Percentiles rank a stretch among this genome's conserved stretches.
Conservation (phyloP, 441 rosid species). For the Aquilaria agallochum region DNA sequence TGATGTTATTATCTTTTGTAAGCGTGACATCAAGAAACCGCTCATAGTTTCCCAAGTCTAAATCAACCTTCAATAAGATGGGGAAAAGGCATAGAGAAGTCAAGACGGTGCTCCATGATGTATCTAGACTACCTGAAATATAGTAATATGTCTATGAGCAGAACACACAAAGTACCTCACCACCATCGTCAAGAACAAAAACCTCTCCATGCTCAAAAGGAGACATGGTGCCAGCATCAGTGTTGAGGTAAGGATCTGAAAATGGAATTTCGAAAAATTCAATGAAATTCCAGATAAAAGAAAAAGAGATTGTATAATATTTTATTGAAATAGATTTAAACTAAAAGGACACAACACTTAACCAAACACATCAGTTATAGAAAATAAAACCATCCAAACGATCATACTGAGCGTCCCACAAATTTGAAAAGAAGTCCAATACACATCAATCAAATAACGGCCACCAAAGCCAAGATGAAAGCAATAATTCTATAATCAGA, state of each 20-base stretch:
- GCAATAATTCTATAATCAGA: neutral
- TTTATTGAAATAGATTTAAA: neutral
- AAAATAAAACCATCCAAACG: neutral
- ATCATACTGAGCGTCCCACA: too few relatives aligned
- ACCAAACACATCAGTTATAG: neutral
- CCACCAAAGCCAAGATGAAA: neutral
- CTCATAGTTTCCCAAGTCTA: conserved; percentile 78
- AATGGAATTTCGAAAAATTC: neutral
- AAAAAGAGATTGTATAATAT: neutral
- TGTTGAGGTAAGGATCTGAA: conserved; percentile 70
- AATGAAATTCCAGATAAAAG: neutral
- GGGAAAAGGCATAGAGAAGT: neutral
- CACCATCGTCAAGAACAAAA: conserved; percentile 77
- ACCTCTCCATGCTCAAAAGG: conserved; percentile 84
- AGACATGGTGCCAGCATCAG: conserved; percentile 84
- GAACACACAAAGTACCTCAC: conserved; percentile 45
- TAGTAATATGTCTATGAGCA: neutral
- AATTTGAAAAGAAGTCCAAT: neutral
- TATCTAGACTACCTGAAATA: neutral
- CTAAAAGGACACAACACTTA: neutral
- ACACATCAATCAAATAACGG: neutral
- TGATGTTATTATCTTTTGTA: conserved; percentile 67
- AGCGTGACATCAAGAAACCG: conserved; percentile 70
- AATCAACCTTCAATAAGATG: conserved; percentile 42
- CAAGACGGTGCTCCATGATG: neutral